Evolutionary conservation across 805 yeast species (phyloP).

Genomic region (Candida fluviatilis): DNA sequence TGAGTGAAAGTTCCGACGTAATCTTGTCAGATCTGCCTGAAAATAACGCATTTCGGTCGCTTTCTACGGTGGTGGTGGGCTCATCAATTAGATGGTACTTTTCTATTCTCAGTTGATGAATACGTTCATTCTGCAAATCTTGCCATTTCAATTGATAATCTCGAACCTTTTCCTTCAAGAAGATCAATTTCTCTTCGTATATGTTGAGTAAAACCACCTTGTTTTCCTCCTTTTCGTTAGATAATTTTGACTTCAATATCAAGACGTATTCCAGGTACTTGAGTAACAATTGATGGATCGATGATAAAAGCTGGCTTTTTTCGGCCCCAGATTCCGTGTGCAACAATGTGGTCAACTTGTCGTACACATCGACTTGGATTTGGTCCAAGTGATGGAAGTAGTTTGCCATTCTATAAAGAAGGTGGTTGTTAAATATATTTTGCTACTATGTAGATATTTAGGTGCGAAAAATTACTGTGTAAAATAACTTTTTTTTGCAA

Average conservation of each 20-base stretch:
- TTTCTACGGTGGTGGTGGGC: not conserved
- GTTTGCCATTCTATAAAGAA: not conserved
- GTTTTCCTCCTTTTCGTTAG: slow-evolving; percentile 2
- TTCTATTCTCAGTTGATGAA: slow-evolving; percentile 29
- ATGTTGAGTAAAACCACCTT: slow-evolving; percentile 8
- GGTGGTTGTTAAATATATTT: not conserved
- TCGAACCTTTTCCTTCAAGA: slow-evolving; percentile 22
- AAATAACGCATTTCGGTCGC: slow-evolving; percentile 17
- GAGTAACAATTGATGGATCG: slow-evolving; percentile 6
- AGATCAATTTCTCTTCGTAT: slow-evolving; percentile 16
- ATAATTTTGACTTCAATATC: slow-evolving; percentile 11
- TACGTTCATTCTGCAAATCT: slow-evolving; percentile 19
- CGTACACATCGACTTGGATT: slow-evolving; percentile 5
- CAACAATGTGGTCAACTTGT: slow-evolving; percentile 1
- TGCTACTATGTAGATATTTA: not conserved
- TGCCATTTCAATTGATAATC: slow-evolving; percentile 26
- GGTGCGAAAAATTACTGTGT: slow-evolving; percentile 1
- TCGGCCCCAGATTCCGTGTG: not conserved
- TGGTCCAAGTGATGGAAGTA: slow-evolving; percentile 6
- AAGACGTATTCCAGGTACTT: slow-evolving; percentile 8
- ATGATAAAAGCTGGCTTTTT: not conserved
- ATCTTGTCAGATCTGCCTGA: slow-evolving; percentile 19
- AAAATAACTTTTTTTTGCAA: too few species aligned
- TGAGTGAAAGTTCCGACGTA: slow-evolving; percentile 22
- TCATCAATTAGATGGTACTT: slow-evolving; percentile 12